Evolutionary conservation across 352 stramenopile species (phyloP), one percentile per base, ranked within the genome.

Genomic region (Phytophthora megakarya): DNA sequence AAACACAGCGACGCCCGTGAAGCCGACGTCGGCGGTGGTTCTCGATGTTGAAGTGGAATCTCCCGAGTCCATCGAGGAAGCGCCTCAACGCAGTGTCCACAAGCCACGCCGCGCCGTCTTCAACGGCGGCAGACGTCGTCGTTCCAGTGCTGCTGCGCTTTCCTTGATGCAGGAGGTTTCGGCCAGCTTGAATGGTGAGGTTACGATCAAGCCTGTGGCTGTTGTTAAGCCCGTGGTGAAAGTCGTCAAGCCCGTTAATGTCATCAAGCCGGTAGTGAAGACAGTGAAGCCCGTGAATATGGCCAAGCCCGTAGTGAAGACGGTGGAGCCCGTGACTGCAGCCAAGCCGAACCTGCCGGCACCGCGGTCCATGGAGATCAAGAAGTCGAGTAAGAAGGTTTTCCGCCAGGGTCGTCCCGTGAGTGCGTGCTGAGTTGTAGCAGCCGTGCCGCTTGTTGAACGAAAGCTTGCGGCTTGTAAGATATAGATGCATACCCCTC

Each of bases 101-200:
- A 69, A 51, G 15, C 75, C 77, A 3, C 66, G 64, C 23, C 77
- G 73, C 46, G 70, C 70, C 19, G 61, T 81, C n/a, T 86, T 86
- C 19, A 70, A 73, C 22, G 70, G 73, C 6, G 77, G 77, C 0
- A 75, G 63, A 25, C 74, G 72, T 7, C 70, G 70, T 46, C 65
- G 65, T 35, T 72, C 70, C 22, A 72, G 67, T 47, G 68, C 56
- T 11, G 60, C 60, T 16, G 51, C 69, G 21, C 53, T 78, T 33
- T 63, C 61, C 42, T 51, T 78, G 46, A 47, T 72, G 35, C 70
- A 81, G 45, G 66, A 73, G 32, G 55, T 76, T 33, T 70, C 73
- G 22, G 18, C 30, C 23, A 67, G 61, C 28, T 61, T 75, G 26
- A 72, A 61, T n/a, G 38, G 40, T 23, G 61, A 65, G 19, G 32